Evolutionary conservation across 2,329 filamentous ascomycete genomes (phyloP).

Genomic region (Aureobasidium musti): DNA sequence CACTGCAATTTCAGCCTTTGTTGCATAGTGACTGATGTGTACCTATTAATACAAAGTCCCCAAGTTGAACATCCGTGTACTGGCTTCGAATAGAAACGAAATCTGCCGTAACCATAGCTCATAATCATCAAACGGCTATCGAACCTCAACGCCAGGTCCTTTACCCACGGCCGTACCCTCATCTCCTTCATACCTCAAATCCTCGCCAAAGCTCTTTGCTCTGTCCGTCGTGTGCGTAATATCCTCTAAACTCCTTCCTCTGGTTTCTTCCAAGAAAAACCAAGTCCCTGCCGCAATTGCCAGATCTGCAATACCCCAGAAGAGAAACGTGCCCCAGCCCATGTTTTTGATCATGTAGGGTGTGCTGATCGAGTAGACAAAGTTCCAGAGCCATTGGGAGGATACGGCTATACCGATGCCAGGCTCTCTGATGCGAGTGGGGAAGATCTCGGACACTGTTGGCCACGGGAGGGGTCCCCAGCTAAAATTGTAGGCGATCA

Average conservation of each 20-base stretch:
- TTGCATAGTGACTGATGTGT: no score
- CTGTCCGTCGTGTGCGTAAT: conserved; percentile 32
- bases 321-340: conserved; percentile 52
- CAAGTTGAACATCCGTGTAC: neutral
- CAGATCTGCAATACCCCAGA: conserved; percentile 52
- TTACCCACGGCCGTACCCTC: neutral
- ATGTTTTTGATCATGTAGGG: conserved; percentile 55
- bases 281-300: conserved; percentile 47
- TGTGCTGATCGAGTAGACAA: conserved; percentile 45
- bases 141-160: conserved; percentile 9
- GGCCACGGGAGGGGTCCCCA: conserved; percentile 55
- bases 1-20: no score
- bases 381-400: conserved; percentile 57
- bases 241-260: conserved; percentile 43
- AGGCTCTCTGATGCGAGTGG: conserved; percentile 53
- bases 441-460: conserved; percentile 56
- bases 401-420: conserved; percentile 54
- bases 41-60: neutral
- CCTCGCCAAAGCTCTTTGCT: conserved; percentile 21
- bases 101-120: neutral
- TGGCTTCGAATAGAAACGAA: no score
- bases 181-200: neutral
- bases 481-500: conserved; percentile 56
- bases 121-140: neutral
- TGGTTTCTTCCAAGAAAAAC: conserved; percentile 45